Evolutionary conservation across 352 stramenopile genomes (phyloP).

Genomic region (Phytophthora pseudosyringae): DNA sequence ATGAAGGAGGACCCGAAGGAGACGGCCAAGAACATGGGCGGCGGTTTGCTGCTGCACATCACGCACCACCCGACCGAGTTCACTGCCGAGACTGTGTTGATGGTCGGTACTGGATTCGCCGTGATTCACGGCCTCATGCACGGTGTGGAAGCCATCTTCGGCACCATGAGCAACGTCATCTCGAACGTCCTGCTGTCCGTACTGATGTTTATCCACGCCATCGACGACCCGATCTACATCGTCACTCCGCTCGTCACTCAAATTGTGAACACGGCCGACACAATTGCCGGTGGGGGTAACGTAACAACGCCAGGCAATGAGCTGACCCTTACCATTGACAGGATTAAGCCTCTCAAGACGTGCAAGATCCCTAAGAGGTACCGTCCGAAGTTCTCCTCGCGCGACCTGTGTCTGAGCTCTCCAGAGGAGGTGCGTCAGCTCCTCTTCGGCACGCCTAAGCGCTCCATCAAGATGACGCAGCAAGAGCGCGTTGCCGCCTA

Average conservation of each 20-base stretch:
- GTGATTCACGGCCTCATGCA: no score
- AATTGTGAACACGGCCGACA: conserved; percentile 19
- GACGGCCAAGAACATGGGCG: no score
- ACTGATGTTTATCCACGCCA: no score
- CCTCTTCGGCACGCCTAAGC: conserved; percentile 22
- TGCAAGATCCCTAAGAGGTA: conserved; percentile 15
- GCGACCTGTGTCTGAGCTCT: conserved; percentile 20
- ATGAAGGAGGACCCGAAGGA: no score
- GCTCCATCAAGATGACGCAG: conserved; percentile 12
- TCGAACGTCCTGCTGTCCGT: no score
- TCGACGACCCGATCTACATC: no score
- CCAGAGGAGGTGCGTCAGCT: conserved; percentile 17
- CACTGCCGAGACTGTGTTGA: no score
- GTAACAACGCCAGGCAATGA: background rate
- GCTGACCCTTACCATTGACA: background rate
- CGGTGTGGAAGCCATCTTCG: no score
- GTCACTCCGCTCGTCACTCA: conserved; percentile 19
- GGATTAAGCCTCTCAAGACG: conserved; percentile 7
- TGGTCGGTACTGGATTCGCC: no score
- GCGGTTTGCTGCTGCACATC: no score
- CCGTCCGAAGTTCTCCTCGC: conserved; percentile 17
- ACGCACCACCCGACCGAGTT: no score
- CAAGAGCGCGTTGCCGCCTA: conserved; percentile 19
- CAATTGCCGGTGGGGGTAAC: background rate
- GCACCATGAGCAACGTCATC: no score